Evolutionary conservation across 2,329 filamentous ascomycete species (phyloP).

Genomic region (Mycosphaerella arachidis): DNA sequence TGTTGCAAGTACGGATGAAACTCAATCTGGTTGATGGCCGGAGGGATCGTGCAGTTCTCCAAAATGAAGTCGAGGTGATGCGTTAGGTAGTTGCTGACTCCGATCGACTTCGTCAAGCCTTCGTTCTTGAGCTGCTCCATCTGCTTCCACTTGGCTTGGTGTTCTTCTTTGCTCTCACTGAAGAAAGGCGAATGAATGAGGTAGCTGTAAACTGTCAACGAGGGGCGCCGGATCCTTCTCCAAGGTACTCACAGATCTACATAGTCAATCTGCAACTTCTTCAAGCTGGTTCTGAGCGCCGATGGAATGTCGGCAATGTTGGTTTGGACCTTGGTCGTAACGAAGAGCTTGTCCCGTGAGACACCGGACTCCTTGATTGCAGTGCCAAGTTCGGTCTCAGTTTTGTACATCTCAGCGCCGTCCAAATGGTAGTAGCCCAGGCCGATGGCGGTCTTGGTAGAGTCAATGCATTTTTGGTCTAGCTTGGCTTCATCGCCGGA

Average conservation of each 20-base stretch:
- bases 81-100: constrained; percentile 58
- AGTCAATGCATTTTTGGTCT: constrained; percentile 55
- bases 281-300: constrained; percentile 53
- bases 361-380: constrained; percentile 43
- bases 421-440: constrained; percentile 70
- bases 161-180: constrained; percentile 48
- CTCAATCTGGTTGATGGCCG: constrained; percentile 65
- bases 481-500: constrained; percentile 45
- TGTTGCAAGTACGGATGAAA: constrained; percentile 66
- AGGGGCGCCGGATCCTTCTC: too few relatives aligned
- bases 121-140: constrained; percentile 57
- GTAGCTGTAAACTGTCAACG: constrained; percentile 42
- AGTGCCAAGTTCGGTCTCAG: constrained; percentile 46
- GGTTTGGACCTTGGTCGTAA: constrained; percentile 54
- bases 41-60: constrained; percentile 50
- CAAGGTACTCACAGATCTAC: constrained; percentile 53
- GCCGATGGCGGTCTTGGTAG: constrained; percentile 59
- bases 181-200: constrained; percentile 61
- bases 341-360: constrained; percentile 44
- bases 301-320: constrained; percentile 53
- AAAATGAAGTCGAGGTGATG: constrained; percentile 52
- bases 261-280: constrained; percentile 58
- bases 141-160: constrained; percentile 55
- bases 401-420: constrained; percentile 62
- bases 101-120: constrained; percentile 58